Conservation (phyloP, 345 rosid genomes). For the Fremontodendron californicum region DNA sequence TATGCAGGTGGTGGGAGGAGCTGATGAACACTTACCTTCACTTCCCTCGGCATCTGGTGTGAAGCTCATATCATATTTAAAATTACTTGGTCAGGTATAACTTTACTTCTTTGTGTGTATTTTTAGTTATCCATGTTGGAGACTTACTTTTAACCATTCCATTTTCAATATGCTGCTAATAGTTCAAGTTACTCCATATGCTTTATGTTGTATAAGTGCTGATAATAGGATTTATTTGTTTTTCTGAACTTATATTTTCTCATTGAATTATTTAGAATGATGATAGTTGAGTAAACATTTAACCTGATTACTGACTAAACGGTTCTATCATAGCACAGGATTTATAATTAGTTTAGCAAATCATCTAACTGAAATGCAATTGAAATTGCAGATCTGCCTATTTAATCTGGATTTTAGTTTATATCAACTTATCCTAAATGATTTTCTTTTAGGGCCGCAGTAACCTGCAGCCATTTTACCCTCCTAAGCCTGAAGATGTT, state of each 20-base stretch:
- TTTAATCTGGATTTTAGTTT: neutral
- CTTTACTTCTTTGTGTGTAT: neutral
- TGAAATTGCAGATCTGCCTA: neutral
- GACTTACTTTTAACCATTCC: neutral
- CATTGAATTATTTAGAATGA: neutral
- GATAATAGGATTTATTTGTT: neutral
- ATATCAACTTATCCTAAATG: conserved; percentile 22
- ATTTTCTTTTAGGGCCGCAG: conserved; percentile 63
- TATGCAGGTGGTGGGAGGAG: conserved; percentile 77
- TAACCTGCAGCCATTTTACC: conserved; percentile 56
- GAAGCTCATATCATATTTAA: conserved; percentile 53
- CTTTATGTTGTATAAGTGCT: neutral
- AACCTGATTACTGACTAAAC: neutral
- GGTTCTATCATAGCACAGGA: neutral
- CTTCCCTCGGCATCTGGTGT: conserved; percentile 58
- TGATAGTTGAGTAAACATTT: neutral
- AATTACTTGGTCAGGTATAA: conserved; percentile 58
- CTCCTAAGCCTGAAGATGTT: conserved; percentile 78
- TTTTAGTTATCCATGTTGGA: neutral
- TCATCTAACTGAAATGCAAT: neutral
- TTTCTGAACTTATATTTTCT: neutral
- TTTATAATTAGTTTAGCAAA: conserved; percentile 1
- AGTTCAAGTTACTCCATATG: neutral
- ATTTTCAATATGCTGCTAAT: neutral
- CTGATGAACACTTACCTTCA: conserved; percentile 58